These are phyloP conservation scores for Penicillium sp. DNA, from an alignment of 2,329 filamentous ascomycete genomes.

Conservation along the genomic window DNA sequence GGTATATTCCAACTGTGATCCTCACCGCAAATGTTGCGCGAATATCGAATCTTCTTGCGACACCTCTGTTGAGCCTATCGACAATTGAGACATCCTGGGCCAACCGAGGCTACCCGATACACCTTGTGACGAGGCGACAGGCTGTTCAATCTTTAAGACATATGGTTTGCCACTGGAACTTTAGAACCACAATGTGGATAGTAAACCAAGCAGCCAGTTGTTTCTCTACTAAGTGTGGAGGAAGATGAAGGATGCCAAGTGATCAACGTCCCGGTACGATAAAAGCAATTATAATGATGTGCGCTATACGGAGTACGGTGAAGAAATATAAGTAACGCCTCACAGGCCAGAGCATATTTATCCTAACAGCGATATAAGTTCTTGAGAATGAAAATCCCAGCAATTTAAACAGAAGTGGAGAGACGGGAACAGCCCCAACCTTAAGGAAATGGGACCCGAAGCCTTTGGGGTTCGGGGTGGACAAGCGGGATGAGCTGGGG, in stretches of 20 bases:
- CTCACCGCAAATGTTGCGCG: neutral
- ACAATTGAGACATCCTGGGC: neutral
- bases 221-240: neutral
- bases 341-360: too few relatives aligned
- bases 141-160: conserved; percentile 9
- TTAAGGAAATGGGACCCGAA: conserved; percentile 9
- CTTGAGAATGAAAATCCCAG: too few relatives aligned
- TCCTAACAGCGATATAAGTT: too few relatives aligned
- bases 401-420: conserved; percentile 1
- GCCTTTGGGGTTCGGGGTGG: conserved; percentile 4
- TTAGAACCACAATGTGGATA: neutral
- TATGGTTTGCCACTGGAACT: conserved; percentile 12
- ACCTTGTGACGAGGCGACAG: conserved; percentile 7
- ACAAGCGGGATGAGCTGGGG: neutral
- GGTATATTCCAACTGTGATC: neutral
- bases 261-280: neutral
- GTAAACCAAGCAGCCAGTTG: neutral
- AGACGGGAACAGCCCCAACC: conserved; percentile 14
- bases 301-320: neutral
- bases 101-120: conserved; percentile 16
- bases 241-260: neutral
- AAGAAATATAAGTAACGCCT: neutral
- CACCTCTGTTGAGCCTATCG: neutral
- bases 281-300: conserved; percentile 3
- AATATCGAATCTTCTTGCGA: neutral